phyloP scores from a whole-genome alignment of 2,329 filamentous ascomycete species.

The Hypoxylon sp. region DNA sequence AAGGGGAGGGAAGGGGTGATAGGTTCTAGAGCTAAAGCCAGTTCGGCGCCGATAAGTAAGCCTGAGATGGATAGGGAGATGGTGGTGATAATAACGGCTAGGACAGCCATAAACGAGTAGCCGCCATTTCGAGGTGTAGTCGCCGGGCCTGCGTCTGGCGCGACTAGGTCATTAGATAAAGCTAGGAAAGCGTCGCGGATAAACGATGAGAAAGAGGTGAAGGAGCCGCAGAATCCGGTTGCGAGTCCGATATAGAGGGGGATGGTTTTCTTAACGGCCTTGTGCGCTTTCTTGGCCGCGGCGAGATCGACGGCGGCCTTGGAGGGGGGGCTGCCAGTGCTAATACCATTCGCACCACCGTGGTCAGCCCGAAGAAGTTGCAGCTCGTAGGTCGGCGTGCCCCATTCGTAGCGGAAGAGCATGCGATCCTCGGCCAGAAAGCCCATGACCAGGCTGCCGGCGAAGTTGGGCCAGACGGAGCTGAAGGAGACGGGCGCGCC shows the following conservation, averaged over 20 bases:
- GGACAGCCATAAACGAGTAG: constrained; percentile 83
- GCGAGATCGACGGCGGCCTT: constrained; percentile 52
- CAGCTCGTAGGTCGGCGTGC: constrained; percentile 56
- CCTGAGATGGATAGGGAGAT: constrained; percentile 76
- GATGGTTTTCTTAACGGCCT: constrained; percentile 82
- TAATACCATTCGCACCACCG: constrained; percentile 54
- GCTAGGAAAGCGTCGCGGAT: constrained; percentile 84
- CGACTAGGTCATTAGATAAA: constrained; percentile 77
- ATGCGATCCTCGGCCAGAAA: constrained; percentile 83
- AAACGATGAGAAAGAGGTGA: constrained; percentile 91
- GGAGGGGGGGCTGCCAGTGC: constrained; percentile 46
- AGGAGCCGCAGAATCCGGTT: constrained; percentile 89
- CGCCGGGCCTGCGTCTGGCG: constrained; percentile 57
- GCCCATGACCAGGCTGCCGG: constrained; percentile 84
- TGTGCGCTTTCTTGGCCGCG: constrained; percentile 67
- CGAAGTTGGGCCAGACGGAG: constrained; percentile 89
- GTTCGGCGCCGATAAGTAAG: constrained; percentile 78
- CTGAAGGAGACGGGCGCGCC: constrained; percentile 79
- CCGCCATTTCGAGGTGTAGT: constrained; percentile 72
- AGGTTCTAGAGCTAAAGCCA: constrained; percentile 72
- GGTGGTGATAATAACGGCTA: constrained; percentile 80
- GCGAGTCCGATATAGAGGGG: constrained; percentile 88
- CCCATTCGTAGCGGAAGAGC: constrained; percentile 78
- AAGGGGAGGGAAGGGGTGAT: constrained; percentile 72
- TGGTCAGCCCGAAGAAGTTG: constrained; percentile 51